Evolutionary conservation across 1,139 yeast genomes (phyloP), one percentile per base, ranked within the genome.

Genomic region (Sugiyamaella novakii): DNA sequence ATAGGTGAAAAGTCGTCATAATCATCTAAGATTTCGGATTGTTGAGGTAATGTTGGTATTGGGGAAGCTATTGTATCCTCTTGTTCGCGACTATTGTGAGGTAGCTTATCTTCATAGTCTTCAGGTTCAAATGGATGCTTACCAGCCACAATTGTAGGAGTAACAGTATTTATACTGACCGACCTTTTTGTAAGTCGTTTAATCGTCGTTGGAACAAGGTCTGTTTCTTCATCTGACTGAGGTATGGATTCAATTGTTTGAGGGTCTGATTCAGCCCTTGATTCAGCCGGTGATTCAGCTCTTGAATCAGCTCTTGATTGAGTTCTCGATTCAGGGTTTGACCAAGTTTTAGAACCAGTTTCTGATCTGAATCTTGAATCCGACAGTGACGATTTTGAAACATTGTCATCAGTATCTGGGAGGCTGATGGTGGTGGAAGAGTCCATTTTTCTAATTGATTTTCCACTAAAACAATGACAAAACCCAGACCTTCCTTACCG

Each of bases 121-220:
- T n/a, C n/a, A n/a, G n/a, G n/a, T n/a, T n/a, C n/a, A n/a, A n/a
- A n/a, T n/a, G n/a, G n/a, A n/a, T n/a, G n/a, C n/a, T n/a, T n/a
- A n/a, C n/a, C n/a, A n/a, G n/a, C 31, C 21, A 28, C 33, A 10
- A 42, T 31, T 5, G 39, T 33, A 4, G 47, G 47, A n/a, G 42
- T 43, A n/a, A 43, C 35, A 10, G 35, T 28, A 36, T 43, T 43
- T n/a, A 43, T 21, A 19, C 36, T 28, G 10, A 30, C 36, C 1
- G 47, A 43, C 22, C 47, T 17, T 19, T 24, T 35, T 7, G 41
- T 35, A 8, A 43, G 24, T 7, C 47, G 34, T 28, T 34, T 27
- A 14, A 43, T 43, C 14, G 39, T n/a, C 10, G 29, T 25, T 6
- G 47, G 47, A 21, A 43, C 39, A 14, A 42, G 39, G 11, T 42